A percentile compares a stretch with the other conserved stretches of the same genome.
phyloP scores from a whole-genome alignment of 129 eudicot genomes.

The Calendula officinalis region DNA sequence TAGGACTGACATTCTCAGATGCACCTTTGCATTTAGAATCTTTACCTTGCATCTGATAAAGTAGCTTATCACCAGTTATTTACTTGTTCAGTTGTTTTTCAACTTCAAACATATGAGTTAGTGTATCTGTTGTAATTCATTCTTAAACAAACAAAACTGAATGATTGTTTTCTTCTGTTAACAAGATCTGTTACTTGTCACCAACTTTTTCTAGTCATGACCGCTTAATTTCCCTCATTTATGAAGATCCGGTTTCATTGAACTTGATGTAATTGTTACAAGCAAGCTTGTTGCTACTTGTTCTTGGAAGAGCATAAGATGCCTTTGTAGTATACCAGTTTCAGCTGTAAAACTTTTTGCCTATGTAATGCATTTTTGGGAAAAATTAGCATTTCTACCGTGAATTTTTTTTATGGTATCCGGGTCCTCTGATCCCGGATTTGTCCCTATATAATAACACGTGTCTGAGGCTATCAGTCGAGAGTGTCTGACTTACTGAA shows the following conservation, averaged over 20 bases:
- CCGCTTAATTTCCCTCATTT: background rate
- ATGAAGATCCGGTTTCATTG: background rate
- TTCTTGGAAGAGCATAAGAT: background rate
- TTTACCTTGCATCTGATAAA: no score
- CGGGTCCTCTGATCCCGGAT: no score
- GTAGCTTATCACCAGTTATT: no score
- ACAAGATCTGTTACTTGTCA: background rate
- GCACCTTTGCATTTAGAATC: no score
- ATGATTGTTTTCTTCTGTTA: background rate
- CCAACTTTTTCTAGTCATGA: background rate
- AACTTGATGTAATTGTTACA: background rate
- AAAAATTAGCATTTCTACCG: no score
- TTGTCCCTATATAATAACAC: no score
- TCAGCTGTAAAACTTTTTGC: conserved; percentile 5
- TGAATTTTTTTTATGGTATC: no score
- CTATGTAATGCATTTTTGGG: no score
- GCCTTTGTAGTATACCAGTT: background rate
- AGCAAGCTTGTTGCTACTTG: background rate
- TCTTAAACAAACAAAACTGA: background rate
- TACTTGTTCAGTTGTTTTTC: background rate
- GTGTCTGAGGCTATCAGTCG: no score
- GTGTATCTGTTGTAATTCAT: background rate
- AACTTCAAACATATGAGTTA: background rate
- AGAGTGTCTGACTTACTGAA: no score
- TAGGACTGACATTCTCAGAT: background rate